Conservation (phyloP, 305 asterid genomes). For the Solanum aculeatissimum region DNA sequence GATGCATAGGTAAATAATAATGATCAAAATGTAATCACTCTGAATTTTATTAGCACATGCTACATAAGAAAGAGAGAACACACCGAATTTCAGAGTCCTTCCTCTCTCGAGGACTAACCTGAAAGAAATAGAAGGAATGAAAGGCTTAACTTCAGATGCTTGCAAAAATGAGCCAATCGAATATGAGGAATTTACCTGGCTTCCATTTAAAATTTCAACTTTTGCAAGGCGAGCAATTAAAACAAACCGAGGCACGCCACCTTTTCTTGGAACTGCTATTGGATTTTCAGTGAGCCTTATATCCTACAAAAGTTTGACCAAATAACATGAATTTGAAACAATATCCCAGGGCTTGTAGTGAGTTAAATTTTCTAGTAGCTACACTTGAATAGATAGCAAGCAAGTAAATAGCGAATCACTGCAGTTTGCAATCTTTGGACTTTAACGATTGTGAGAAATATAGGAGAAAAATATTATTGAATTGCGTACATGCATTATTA, state of each 20-base stretch:
- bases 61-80: slow-evolving; percentile 6
- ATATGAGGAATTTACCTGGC: slow-evolving; percentile 53
- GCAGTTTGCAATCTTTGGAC: background rate
- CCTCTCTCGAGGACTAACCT: slow-evolving; percentile 83
- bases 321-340: background rate
- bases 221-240: slow-evolving; percentile 74
- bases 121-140: slow-evolving; percentile 10
- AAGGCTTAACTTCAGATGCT: slow-evolving; percentile 3
- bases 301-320: slow-evolving; percentile 36
- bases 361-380: background rate
- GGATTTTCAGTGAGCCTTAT: slow-evolving; percentile 86
- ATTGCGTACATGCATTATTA: too few relatives aligned
- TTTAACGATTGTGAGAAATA: background rate
- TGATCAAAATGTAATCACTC: background rate
- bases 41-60: background rate
- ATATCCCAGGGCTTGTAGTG: background rate
- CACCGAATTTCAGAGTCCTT: slow-evolving; percentile 97
- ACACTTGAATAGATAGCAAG: background rate
- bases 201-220: slow-evolving; percentile 62
- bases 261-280: slow-evolving; percentile 58
- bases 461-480: too few relatives aligned
- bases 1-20: background rate
- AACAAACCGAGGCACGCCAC: slow-evolving; percentile 79
- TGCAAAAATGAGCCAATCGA: background rate
- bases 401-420: background rate